Evolutionary conservation across 805 yeast genomes (phyloP).

Genomic region (Zygotorulaspora sp.): DNA sequence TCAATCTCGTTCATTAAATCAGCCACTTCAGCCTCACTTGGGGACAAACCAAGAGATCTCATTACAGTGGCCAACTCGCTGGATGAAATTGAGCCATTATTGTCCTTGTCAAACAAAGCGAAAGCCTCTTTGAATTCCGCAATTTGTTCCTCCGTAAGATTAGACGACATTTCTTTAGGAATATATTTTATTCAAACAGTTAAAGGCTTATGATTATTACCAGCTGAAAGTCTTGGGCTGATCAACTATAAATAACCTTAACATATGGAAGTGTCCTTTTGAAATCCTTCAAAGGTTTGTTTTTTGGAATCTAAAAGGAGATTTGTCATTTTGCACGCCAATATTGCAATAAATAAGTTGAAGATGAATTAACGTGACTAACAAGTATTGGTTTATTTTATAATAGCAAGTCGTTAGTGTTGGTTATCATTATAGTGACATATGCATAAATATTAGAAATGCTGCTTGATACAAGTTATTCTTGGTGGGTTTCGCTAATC

Average conservation of each 20-base stretch:
- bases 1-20: slow-evolving; percentile 98
- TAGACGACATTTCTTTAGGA: slow-evolving; percentile 34
- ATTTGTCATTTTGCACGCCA: slow-evolving; percentile 1
- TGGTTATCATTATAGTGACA: too few relatives aligned
- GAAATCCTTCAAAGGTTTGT: neutral
- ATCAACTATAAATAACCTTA: neutral
- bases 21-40: slow-evolving; percentile 90
- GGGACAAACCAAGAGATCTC: slow-evolving; percentile 98
- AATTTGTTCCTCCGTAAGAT: slow-evolving; percentile 92
- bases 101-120: slow-evolving; percentile 92
- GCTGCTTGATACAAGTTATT: slow-evolving; percentile 8
- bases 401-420: too few relatives aligned
- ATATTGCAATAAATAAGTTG: too few relatives aligned
- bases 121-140: slow-evolving; percentile 97
- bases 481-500: slow-evolving; percentile 33
- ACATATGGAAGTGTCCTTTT: neutral
- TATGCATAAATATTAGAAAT: slow-evolving; percentile 1
- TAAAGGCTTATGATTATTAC: neutral
- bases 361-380: too few relatives aligned
- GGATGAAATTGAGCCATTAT: slow-evolving; percentile 94
- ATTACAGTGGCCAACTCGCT: slow-evolving; percentile 95
- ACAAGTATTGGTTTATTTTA: too few relatives aligned
- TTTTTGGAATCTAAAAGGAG: slow-evolving; percentile 3
- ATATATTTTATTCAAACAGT: neutral
- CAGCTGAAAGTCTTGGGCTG: neutral